Evolutionary conservation across 78 protist genomes (phyloP), one percentile per base, ranked within the genome.

Genomic region (Neovahlkampfia damariscottae): DNA sequence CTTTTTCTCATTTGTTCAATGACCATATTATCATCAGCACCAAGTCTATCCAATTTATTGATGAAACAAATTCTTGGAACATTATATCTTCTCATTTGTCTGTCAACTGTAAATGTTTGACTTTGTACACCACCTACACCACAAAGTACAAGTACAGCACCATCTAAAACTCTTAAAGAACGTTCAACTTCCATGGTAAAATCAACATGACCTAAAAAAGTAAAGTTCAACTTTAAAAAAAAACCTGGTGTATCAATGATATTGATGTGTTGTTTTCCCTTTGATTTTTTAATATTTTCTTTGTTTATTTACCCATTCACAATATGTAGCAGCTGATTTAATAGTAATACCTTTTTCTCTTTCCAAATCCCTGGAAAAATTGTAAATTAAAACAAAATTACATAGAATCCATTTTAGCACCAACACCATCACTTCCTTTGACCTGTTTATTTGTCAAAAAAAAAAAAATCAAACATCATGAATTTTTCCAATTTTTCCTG

Each of bases 231-330:
- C n/a, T n/a, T n/a, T n/a, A n/a, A n/a, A n/a, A n/a, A n/a, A n/a
- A n/a, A n/a, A 29, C 94, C 96, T 35, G 98, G 99, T 4, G 99
- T 96, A 85, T 96, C 99, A 82, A 96, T 96, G 67, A 96, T 87
- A 85, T 96, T 96, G 83, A 93, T 78, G 31, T 79, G 82, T n/a
- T n/a, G n/a, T n/a, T n/a, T n/a, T n/a, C n/a, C n/a, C n/a, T n/a
- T n/a, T n/a, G n/a, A n/a, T n/a, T n/a, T n/a, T n/a, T n/a, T n/a
- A n/a, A n/a, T n/a, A n/a, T n/a, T n/a, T n/a, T n/a, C n/a, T n/a
- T n/a, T n/a, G n/a, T 32, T 37, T 1, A 35, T 87, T 95, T 31
- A 77, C 67, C 99, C 99, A 96, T n/a, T 3, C 6, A 38, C 79
- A 39, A 82, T 88, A 78, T 34, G 97, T 93, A n/a, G 98, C 98